Conservation (phyloP, 1,284 basidiomycete genomes). For the Sporisorium graminicola region DNA sequence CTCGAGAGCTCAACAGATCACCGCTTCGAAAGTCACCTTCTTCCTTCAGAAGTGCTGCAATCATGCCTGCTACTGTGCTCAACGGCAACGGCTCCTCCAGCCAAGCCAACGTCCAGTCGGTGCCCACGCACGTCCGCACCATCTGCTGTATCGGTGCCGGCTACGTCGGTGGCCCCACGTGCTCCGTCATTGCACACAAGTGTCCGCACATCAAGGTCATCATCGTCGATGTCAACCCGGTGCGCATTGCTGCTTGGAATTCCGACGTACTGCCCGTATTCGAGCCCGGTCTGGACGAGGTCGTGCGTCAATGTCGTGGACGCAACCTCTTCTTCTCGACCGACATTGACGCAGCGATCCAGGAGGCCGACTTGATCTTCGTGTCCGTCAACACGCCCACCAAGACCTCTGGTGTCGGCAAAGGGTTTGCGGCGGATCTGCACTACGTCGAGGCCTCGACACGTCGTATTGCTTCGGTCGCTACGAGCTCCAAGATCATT, state of each 20-base stretch:
- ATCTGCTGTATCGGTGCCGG: slow-evolving; percentile 83
- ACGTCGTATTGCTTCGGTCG: slow-evolving; percentile 91
- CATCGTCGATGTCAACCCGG: slow-evolving; percentile 96
- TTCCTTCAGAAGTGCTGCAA: neutral
- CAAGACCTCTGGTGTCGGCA: slow-evolving; percentile 96
- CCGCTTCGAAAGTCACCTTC: no score
- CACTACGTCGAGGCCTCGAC: slow-evolving; percentile 82
- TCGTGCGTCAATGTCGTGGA: slow-evolving; percentile 87
- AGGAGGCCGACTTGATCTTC: slow-evolving; percentile 84
- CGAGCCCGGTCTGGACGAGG: slow-evolving; percentile 95
- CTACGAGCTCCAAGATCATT: slow-evolving; percentile 93
- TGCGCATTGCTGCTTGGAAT: slow-evolving; percentile 97
- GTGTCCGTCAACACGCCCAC: slow-evolving; percentile 95
- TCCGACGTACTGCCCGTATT: slow-evolving; percentile 84
- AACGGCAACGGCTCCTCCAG: slow-evolving; percentile 32
- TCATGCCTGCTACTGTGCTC: slow-evolving; percentile 22
- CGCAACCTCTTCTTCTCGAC: slow-evolving; percentile 98
- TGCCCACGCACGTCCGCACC: slow-evolving; percentile 39
- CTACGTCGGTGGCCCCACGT: slow-evolving; percentile 85
- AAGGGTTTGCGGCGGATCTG: slow-evolving; percentile 96
- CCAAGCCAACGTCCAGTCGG: slow-evolving; percentile 29
- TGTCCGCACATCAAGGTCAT: slow-evolving; percentile 95
- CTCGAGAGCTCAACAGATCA: neutral
- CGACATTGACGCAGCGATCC: slow-evolving; percentile 91
- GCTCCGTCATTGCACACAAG: slow-evolving; percentile 92